phyloP scores from a whole-genome alignment of 805 yeast genomes.

The Priceomyces haplophilus region DNA sequence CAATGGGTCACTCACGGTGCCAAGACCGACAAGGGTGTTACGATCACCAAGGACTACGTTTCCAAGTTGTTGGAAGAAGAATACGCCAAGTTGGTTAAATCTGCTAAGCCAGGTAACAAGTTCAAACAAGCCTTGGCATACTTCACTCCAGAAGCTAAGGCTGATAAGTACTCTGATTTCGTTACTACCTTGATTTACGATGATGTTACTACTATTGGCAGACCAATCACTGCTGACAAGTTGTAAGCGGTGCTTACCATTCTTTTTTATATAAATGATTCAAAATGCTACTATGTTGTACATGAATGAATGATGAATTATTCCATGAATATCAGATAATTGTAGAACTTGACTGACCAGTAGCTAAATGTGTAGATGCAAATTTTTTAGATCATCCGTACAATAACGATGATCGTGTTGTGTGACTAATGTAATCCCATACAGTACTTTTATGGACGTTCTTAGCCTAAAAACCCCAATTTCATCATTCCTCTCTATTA shows the following conservation, averaged over 20 bases:
- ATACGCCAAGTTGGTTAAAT: conserved; percentile 47
- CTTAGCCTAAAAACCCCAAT: no score
- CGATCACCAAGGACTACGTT: conserved; percentile 59
- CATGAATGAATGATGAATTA: conserved; percentile 4
- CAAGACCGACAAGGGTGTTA: conserved; percentile 53
- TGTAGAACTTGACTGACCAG: no score
- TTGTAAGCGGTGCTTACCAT: conserved; percentile 21
- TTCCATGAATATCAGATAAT: neutral
- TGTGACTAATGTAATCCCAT: no score
- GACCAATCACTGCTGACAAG: conserved; percentile 40
- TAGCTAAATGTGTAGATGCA: no score
- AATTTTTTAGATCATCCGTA: no score
- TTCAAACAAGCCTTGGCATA: conserved; percentile 66
- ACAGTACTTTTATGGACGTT: no score
- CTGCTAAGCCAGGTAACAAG: conserved; percentile 60
- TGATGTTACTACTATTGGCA: conserved; percentile 57
- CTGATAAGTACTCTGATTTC: conserved; percentile 71
- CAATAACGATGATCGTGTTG: no score
- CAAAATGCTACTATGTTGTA: neutral
- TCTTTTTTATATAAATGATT: neutral
- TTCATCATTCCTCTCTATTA: no score
- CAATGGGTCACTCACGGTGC: conserved; percentile 81
- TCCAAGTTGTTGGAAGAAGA: conserved; percentile 57
- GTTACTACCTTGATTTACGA: conserved; percentile 75
- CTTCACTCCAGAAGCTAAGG: conserved; percentile 70